Base-by-base conservation (phyloP, 1,284 basidiomycete genomes). In the Limonomyces culmigenus region DNA sequence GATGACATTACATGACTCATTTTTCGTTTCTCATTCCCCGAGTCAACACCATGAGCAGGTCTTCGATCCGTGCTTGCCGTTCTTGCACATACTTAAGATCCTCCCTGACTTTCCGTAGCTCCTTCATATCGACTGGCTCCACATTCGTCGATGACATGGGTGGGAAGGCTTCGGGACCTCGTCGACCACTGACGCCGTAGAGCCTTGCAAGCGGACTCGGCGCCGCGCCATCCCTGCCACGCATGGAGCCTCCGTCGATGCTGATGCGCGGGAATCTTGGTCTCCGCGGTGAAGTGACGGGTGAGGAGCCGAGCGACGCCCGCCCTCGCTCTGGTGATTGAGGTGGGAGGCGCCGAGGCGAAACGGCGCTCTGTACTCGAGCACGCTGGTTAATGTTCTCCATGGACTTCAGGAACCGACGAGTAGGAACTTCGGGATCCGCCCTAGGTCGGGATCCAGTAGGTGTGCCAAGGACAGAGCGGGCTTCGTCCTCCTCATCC, bases 61-160 rank as follows among this genome's bases (percentile, higher is more conserved):
- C 69, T 51, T 86, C 81, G 43, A 86, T 86, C 21, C 81, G 65
- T 17, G 73, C 70, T 58, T 85, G 80, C 31, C 76, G 74, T 36
- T 81, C 77, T 77, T 81, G 38, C 17, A 27, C 1, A 39, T n/a
- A 8, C 20, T 27, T 38, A 21, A 31, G 19, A 30, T 12, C 14
- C 19, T 14, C 8, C 43, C n/a, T n/a, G n/a, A n/a, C n/a, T n/a
- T n/a, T n/a, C n/a, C n/a, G n/a, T n/a, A n/a, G n/a, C n/a, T n/a
- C n/a, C n/a, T n/a, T n/a, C n/a, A n/a, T n/a, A n/a, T 16, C 5
- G 25, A 16, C n/a, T 20, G 23, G n/a, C 19, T 27, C 25, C 8
- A n/a, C 10, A 32, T 32, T 17, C 10, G 16, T 13, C 31, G 21
- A 30, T 14, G 15, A 18, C 37, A 21, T 15, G 29, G 13, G 36